phyloP scores from a whole-genome alignment of 2,329 filamentous ascomycete species.

The Sporothrix luriei region DNA sequence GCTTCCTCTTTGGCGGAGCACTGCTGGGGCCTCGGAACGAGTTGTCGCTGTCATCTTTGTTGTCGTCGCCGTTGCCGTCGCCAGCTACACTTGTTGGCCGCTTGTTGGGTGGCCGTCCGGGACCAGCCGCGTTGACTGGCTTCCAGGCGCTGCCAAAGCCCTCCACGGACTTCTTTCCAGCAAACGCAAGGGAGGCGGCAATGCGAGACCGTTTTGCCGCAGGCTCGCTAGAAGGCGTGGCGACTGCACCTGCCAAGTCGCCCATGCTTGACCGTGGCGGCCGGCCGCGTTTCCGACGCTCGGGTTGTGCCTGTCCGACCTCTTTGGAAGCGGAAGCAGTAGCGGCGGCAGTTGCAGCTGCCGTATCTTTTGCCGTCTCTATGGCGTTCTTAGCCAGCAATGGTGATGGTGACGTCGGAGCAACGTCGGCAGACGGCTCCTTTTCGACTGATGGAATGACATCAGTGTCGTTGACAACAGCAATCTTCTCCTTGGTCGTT shows the following conservation, averaged over 20 bases:
- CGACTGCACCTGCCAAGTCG: not conserved
- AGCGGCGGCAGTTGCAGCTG: not conserved
- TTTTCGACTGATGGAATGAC: conserved; percentile 7
- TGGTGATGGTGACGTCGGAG: not conserved
- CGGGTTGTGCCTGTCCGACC: conserved; percentile 22
- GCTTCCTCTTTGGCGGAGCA: conserved; percentile 36
- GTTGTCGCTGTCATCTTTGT: conserved; percentile 38
- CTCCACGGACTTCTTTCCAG: not conserved
- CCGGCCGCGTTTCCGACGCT: conserved; percentile 32
- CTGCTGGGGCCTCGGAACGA: conserved; percentile 1
- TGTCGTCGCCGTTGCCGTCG: conserved; percentile 40
- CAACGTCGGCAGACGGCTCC: not conserved
- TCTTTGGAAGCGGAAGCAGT: not conserved
- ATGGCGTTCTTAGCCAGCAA: not conserved
- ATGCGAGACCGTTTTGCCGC: conserved; percentile 34
- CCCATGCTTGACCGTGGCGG: conserved; percentile 26
- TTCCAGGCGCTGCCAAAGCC: conserved; percentile 30
- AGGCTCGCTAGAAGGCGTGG: conserved; percentile 35
- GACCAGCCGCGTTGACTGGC: not conserved
- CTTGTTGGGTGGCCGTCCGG: not conserved
- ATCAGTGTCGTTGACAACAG: conserved; percentile 11
- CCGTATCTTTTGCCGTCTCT: not conserved
- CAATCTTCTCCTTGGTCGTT: conserved; percentile 4
- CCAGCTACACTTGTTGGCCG: not conserved
- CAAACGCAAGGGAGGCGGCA: not conserved